These are phyloP conservation scores for Escovopsis sp. DNA, from an alignment of 2,329 filamentous ascomycete genomes.

Conservation along the genomic window DNA sequence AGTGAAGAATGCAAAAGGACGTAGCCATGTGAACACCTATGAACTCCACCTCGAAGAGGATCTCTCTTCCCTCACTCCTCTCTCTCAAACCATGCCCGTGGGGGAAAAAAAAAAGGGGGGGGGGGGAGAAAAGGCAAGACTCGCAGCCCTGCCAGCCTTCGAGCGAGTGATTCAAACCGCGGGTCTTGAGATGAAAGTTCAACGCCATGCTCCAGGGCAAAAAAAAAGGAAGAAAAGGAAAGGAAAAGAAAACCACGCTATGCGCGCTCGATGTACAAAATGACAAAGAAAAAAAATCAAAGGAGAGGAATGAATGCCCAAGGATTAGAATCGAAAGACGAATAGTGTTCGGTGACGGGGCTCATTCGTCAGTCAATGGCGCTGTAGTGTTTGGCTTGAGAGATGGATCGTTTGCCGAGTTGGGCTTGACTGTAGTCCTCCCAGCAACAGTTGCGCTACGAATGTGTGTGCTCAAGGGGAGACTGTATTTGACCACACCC, in stretches of 20 bases:
- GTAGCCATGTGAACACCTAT: background rate
- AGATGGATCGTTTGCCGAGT: constrained; percentile 46
- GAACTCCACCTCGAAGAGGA: too few species aligned
- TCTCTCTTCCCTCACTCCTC: too few species aligned
- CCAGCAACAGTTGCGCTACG: constrained; percentile 46
- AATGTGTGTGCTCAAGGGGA: constrained; percentile 46
- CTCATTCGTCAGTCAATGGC: constrained; percentile 27
- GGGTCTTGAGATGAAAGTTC: constrained; percentile 15
- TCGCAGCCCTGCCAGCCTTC: too few species aligned
- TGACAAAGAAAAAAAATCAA: constrained; percentile 5
- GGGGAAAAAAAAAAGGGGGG: constrained; percentile 7
- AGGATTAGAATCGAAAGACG: background rate
- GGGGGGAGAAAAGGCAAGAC: too few species aligned
- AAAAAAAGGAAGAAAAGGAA: too few species aligned
- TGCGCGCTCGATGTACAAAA: constrained; percentile 21
- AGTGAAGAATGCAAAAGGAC: background rate
- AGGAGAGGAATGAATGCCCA: constrained; percentile 11
- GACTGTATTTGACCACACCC: constrained; percentile 72
- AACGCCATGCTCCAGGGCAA: constrained; percentile 18
- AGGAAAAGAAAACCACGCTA: constrained; percentile 18
- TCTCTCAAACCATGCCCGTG: background rate
- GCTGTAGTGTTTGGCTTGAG: constrained; percentile 52
- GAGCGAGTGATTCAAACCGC: too few species aligned
- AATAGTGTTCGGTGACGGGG: background rate
- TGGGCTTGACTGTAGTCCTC: constrained; percentile 45